Conservation (phyloP, 2,329 filamentous ascomycete genomes). For the Venturia effusa region DNA sequence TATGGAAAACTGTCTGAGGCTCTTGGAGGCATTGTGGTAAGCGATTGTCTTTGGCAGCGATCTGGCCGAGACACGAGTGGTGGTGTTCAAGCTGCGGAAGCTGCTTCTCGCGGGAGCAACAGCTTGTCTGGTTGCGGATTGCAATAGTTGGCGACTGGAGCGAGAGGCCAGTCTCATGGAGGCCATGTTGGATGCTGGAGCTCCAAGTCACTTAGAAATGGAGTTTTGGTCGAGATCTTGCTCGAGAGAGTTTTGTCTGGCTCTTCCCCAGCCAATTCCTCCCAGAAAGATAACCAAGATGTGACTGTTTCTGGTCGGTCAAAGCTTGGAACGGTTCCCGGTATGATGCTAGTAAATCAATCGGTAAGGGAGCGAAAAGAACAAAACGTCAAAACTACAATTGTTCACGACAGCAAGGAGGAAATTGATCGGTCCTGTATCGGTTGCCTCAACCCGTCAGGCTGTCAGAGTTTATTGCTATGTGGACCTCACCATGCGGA, state of each 20-base stretch:
- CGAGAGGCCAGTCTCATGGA: not conserved
- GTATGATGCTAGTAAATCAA: too few species aligned
- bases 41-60: not conserved
- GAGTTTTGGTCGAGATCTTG: not conserved
- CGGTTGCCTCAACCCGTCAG: not conserved
- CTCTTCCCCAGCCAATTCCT: not conserved
- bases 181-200: constrained; percentile 1
- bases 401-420: not conserved
- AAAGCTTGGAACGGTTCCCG: not conserved
- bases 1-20: constrained; percentile 14
- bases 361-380: not conserved
- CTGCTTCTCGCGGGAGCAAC: not conserved
- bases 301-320: not conserved
- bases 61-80: not conserved
- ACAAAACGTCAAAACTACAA: not conserved
- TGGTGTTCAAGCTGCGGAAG: constrained; percentile 1
- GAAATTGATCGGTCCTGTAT: not conserved
- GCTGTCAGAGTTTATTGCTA: not conserved
- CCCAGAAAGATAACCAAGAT: not conserved
- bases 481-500: not conserved
- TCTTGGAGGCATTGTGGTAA: not conserved
- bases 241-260: not conserved
- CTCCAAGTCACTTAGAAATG: not conserved
- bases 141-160: not conserved
- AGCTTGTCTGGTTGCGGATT: not conserved